A percentile compares a stretch with the other conserved stretches of the same genome.
Evolutionary conservation across 169 alveolate species (phyloP).

Genomic region (Prorocentrum cordatum): DNA sequence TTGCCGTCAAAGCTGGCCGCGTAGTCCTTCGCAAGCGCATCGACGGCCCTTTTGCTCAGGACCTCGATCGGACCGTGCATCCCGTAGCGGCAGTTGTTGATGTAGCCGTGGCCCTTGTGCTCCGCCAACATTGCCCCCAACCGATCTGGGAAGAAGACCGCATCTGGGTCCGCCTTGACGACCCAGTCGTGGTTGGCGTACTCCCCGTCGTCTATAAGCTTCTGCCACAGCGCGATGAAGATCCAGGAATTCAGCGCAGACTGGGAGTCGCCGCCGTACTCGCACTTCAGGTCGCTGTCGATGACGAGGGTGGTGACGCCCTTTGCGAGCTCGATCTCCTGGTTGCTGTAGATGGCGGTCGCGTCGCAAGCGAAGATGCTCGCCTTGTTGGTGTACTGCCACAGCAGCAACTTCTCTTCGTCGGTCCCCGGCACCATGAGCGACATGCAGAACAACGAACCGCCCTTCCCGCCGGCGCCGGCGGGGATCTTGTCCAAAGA

Average conservation of each 20-base stretch:
- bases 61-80: conserved; percentile 47
- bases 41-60: conserved; percentile 23
- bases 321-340: neutral
- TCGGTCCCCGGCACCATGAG: neutral
- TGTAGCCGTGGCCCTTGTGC: neutral
- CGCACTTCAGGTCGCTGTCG: conserved; percentile 28
- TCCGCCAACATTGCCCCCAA: neutral
- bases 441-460: conserved; percentile 49
- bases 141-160: neutral
- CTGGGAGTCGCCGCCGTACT: conserved; percentile 3
- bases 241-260: conserved; percentile 36
- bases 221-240: conserved; percentile 12
- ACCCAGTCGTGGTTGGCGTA: conserved; percentile 12
- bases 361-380: conserved; percentile 19
- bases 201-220: conserved; percentile 5
- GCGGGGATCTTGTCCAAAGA: too few relatives aligned
- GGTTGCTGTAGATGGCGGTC: conserved; percentile 1
- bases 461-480: too few relatives aligned
- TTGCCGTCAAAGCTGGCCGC: conserved; percentile 21
- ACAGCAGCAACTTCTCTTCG: conserved; percentile 1
- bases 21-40: neutral
- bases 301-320: conserved; percentile 7
- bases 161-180: conserved; percentile 15
- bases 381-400: conserved; percentile 32
- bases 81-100: conserved; percentile 38